phyloP scores from a whole-genome alignment of 2,329 filamentous ascomycete species.

The Colletotrichum cereale region DNA sequence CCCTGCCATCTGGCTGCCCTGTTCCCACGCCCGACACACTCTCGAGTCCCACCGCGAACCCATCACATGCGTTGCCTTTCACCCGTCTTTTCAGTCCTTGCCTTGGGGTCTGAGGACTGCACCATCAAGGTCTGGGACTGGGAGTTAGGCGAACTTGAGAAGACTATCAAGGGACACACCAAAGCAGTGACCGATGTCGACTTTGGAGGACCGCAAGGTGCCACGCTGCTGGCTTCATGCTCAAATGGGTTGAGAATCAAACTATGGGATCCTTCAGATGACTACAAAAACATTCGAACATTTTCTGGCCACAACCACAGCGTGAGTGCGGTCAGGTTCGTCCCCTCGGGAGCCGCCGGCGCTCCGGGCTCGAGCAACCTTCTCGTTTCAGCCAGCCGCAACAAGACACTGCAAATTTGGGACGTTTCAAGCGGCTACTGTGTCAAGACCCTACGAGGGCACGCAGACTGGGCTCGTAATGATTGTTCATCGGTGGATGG shows the following conservation, averaged over 20 bases:
- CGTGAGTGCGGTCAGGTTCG: constrained; percentile 88
- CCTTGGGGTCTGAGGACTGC: constrained; percentile 90
- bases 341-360: constrained; percentile 84
- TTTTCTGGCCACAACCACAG: constrained; percentile 93
- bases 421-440: constrained; percentile 94
- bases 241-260: constrained; percentile 94
- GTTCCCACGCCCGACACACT: constrained; percentile 82
- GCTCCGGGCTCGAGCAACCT: constrained; percentile 85
- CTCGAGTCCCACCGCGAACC: constrained; percentile 85
- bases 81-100: constrained; percentile 90
- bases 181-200: constrained; percentile 90
- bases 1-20: constrained; percentile 87
- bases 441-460: constrained; percentile 88
- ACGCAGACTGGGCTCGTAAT: constrained; percentile 91
- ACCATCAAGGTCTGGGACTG: constrained; percentile 99
- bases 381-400: constrained; percentile 86
- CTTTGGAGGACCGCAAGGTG: constrained; percentile 86
- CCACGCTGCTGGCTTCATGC: constrained; percentile 78
- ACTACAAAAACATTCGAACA: constrained; percentile 96
- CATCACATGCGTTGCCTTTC: constrained; percentile 91
- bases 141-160: constrained; percentile 90
- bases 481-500: constrained; percentile 87
- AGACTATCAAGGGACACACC: constrained; percentile 92
- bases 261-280: constrained; percentile 91
- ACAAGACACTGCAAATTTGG: constrained; percentile 90